Conservation (phyloP, 495 filamentous ascomycete species). For the Podospora pseudopauciseta region DNA sequence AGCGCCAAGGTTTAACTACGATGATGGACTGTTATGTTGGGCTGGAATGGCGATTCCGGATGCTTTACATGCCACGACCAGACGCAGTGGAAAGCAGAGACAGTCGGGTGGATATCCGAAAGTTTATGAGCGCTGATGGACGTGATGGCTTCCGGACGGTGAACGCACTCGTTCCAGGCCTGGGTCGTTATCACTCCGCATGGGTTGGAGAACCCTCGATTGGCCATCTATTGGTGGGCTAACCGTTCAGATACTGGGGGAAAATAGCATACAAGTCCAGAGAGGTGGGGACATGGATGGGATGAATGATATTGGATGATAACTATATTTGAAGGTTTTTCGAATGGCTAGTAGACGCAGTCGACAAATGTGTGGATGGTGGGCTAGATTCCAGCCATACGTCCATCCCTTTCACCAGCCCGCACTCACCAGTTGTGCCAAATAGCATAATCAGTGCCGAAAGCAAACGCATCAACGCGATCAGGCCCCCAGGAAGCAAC, state of each 20-base stretch:
- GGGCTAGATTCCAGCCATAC: not conserved
- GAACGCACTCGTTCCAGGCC: not conserved
- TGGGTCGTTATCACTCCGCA: not conserved
- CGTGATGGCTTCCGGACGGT: not conserved
- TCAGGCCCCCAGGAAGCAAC: slow-evolving; percentile 33
- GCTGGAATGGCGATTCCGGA: not conserved
- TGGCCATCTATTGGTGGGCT: not conserved
- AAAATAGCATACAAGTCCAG: no score
- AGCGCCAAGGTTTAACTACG: not conserved
- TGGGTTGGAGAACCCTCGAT: not conserved
- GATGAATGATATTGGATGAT: not conserved
- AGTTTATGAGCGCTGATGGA: not conserved
- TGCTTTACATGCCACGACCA: not conserved
- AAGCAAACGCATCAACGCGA: slow-evolving; percentile 35
- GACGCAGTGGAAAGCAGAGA: not conserved
- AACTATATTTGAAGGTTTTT: not conserved
- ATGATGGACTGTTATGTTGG: not conserved
- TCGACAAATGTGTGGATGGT: no score
- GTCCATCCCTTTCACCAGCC: not conserved
- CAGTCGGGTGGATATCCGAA: not conserved
- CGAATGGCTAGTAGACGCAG: not conserved
- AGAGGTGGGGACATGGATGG: not conserved
- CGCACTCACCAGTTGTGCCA: slow-evolving; percentile 25
- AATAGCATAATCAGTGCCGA: slow-evolving; percentile 25
- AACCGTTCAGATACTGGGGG: not conserved